Base-by-base conservation (phyloP, 306 rosid genomes). In the Cicer chorassanicum region DNA sequence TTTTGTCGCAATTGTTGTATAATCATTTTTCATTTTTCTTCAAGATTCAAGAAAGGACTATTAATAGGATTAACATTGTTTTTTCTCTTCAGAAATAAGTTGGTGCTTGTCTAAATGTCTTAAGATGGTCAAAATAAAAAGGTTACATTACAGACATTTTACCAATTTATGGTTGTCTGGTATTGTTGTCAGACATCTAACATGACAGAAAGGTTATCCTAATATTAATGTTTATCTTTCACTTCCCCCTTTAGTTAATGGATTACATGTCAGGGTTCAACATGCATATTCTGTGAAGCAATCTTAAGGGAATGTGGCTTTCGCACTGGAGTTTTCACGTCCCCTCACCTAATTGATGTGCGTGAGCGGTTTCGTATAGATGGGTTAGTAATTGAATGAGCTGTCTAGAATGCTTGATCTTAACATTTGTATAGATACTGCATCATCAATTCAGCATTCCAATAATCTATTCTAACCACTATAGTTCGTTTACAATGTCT, bases 321-420 rank as follows among this genome's bases (percentile, higher is more conserved):
- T 70, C 93, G 76, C 65, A 88, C 96, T 6, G 96, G 93, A 75
- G 87, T 90, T 68, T 88, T 90, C 87, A 90, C 85, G 46, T 90
- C 93, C 42, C 91, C 91, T 86, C 87, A 86, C 76, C 79, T 85
- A 63, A 87, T 89, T 42, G 95, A 89, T 7, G 89, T 89, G 71
- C 84, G 90, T 24, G 95, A 89, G 78, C 82, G 95, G 72, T 80
- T 89, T 81, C 91, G 92, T 39, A 46, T 89, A 81, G 81, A 89
- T 70, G 95, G 92, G 95, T 89, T 53, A 80, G 90, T 83, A 76
- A 70, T 84, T 53, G 55, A 65, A 29, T 66, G 41, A 29, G 46
- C 38, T 59, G 39, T 68, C 15, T 65, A 24, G 44, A 55, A 40
- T 29, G 44, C 18, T 44, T 65, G 29, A 39, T 61, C 62, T 60